Percentiles rank a stretch among this genome's conserved stretches.
These are phyloP conservation scores for Neofusicoccum ribis DNA, from an alignment of 2,329 filamentous ascomycete species.

Conservation along the genomic window DNA sequence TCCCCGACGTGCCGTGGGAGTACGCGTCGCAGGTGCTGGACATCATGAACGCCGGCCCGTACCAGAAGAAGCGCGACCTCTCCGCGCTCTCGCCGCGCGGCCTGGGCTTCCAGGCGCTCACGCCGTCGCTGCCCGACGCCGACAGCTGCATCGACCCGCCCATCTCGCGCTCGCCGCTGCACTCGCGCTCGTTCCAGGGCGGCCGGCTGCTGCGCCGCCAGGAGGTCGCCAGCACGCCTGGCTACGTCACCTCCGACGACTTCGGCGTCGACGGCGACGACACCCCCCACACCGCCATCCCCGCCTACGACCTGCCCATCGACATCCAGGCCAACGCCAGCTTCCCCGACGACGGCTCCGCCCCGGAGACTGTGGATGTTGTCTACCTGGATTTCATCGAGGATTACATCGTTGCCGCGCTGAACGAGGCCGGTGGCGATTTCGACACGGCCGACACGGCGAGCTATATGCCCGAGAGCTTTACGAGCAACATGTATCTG, in stretches of 20 bases:
- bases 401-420: conserved; percentile 36
- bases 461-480: conserved; percentile 42
- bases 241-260: conserved; percentile 58
- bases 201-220: conserved; percentile 54
- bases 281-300: conserved; percentile 52
- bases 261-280: conserved; percentile 60
- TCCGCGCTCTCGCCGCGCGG: conserved; percentile 33
- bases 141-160: conserved; percentile 54
- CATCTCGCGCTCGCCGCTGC: conserved; percentile 29
- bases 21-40: conserved; percentile 42
- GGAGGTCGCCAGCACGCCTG: conserved; percentile 41
- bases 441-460: conserved; percentile 33
- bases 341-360: conserved; percentile 46
- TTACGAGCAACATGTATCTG: conserved; percentile 45
- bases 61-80: conserved; percentile 36
- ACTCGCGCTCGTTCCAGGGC: conserved; percentile 32
- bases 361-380: conserved; percentile 52
- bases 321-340: conserved; percentile 53
- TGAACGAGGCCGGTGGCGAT: conserved; percentile 37
- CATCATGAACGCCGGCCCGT: conserved; percentile 48
- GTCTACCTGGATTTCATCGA: conserved; percentile 56
- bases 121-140: conserved; percentile 29
- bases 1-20: conserved; percentile 54
- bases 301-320: conserved; percentile 50
- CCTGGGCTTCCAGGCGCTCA: conserved; percentile 16